Evolutionary conservation across 140 eudicot genomes (phyloP).

Genomic region (Ambrosia hybrid): DNA sequence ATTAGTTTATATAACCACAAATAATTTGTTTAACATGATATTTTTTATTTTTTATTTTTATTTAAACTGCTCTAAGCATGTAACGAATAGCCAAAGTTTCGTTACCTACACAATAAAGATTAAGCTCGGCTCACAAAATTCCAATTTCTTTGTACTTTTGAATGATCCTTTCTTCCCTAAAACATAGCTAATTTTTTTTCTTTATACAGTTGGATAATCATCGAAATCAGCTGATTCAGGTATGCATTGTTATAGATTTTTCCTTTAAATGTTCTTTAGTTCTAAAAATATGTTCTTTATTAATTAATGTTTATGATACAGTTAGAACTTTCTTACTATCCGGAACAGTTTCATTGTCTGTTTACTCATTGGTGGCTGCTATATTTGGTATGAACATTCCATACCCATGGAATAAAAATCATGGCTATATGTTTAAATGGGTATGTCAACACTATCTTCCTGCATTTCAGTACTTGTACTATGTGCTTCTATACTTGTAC

Average conservation of each 20-base stretch:
- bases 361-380: constrained; percentile 80
- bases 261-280: not conserved
- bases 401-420: constrained; percentile 72
- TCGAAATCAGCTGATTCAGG: constrained; percentile 93
- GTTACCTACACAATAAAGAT: not conserved
- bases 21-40: not conserved
- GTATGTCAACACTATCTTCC: not conserved
- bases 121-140: no score
- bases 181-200: not conserved
- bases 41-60: not conserved
- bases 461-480: constrained; percentile 5
- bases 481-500: constrained; percentile 18
- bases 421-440: constrained; percentile 43
- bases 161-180: not conserved
- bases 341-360: constrained; percentile 73
- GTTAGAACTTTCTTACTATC: constrained; percentile 90
- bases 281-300: not conserved
- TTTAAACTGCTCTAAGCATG: not conserved
- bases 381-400: constrained; percentile 95
- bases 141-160: not conserved
- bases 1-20: no score
- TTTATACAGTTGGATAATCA: constrained; percentile 81
- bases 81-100: not conserved
- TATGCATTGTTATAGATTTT: constrained; percentile 8
- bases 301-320: constrained; percentile 29